Evolutionary conservation across 192 early-diverging fungal species (phyloP), one percentile per base, ranked within the genome.

Genomic region (Chytriomyces sp.): DNA sequence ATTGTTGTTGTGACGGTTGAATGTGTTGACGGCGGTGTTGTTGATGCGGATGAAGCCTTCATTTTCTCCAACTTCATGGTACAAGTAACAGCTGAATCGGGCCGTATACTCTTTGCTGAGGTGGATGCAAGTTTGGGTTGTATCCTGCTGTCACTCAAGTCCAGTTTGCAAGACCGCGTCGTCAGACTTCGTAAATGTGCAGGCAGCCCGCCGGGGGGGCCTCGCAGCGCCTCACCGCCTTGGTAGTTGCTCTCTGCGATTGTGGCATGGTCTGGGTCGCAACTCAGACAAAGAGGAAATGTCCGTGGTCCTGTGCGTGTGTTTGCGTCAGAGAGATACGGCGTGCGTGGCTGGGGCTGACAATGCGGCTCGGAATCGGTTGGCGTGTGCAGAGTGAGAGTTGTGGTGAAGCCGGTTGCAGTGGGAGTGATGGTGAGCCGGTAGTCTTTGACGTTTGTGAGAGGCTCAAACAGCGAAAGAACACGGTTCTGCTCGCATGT

Each of bases 201-300:
- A 10, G 72, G 72, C 43, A 74, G 28, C 45, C 72, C 72, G 1
- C 60, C 61, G 13, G 57, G 44, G 0, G 72, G 72, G 10, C 72
- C 72, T 9, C 72, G 23, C 10, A 26, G 9, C 45, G 24, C 57
- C 47, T 74, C 72, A 20, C 72, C 72, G 45, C 72, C 72, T 7
- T 11, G 9, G 72, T 74, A 74, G 45, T 74, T 74, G 72, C 72
- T 45, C 63, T 74, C 72, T 1, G 72, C 72, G 60, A 74, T 64
- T 16, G 60, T 45, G 6, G 72, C 72, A n/a, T 20, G 43, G 26
- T 47, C 43, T 57, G 53, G 53, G 53, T 57, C 53, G 53, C 53
- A 57, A 3, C 53, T 57, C 53, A 57, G 53, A 20, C 53, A 57
- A 11, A 18, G 53, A 2, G 11, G 13, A 3, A 57, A 57, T 20